These are phyloP conservation scores for Helotiales sp. DNA, from an alignment of 2,329 filamentous ascomycete species.

Conservation along the genomic window DNA sequence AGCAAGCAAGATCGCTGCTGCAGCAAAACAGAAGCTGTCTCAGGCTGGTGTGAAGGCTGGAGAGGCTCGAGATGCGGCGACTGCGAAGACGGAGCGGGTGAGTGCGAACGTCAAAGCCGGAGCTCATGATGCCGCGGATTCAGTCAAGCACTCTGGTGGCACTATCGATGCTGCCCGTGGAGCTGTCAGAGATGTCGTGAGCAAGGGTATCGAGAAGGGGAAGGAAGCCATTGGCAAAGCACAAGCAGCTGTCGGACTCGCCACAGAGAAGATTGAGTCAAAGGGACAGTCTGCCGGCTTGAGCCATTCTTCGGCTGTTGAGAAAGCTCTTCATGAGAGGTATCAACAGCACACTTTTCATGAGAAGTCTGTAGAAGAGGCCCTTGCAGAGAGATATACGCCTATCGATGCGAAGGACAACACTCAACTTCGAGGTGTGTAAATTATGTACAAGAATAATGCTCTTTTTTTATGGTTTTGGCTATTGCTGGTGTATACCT, in stretches of 20 bases:
- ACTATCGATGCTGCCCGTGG: constrained; percentile 48
- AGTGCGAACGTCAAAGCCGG: constrained; percentile 34
- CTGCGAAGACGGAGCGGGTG: constrained; percentile 37
- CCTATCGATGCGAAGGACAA: constrained; percentile 48
- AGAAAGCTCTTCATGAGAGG: constrained; percentile 58
- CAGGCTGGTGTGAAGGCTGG: constrained; percentile 34
- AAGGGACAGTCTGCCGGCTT: constrained; percentile 46
- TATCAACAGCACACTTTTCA: constrained; percentile 51
- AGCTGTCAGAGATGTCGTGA: constrained; percentile 45
- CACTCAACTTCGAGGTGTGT: constrained; percentile 45
- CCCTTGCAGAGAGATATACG: constrained; percentile 60
- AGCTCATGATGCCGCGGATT: constrained; percentile 34
- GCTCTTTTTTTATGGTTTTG: not conserved
- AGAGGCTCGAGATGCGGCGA: constrained; percentile 41
- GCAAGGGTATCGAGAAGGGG: constrained; percentile 42
- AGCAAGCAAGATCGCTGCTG: constrained; percentile 30
- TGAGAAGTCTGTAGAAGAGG: constrained; percentile 57
- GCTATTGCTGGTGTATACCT: no score
- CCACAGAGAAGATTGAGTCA: constrained; percentile 46
- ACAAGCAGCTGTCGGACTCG: constrained; percentile 45
- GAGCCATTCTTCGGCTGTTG: constrained; percentile 38
- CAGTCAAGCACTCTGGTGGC: constrained; percentile 40
- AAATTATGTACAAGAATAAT: constrained; percentile 27
- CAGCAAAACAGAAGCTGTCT: constrained; percentile 31
- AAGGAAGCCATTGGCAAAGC: constrained; percentile 48